Conservation (phyloP, 441 rosid genomes). For the Adansonia gregorii region DNA sequence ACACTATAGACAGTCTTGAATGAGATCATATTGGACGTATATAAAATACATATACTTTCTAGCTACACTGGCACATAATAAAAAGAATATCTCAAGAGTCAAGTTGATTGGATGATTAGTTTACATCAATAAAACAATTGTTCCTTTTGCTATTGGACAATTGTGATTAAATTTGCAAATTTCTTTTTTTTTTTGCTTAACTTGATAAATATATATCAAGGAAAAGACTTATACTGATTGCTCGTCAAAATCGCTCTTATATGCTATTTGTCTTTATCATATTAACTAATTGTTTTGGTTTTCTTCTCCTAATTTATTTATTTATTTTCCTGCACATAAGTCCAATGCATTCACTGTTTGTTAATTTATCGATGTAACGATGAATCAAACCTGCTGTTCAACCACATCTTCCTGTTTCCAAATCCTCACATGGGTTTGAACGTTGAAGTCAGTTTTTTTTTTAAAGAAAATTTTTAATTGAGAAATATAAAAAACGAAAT, state of each 20-base stretch:
- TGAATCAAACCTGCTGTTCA: background rate
- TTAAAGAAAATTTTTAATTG: no score
- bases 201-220: background rate
- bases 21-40: no score
- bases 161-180: background rate
- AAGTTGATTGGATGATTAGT: slow-evolving; percentile 13
- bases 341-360: background rate
- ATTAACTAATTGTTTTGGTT: background rate
- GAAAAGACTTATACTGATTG: slow-evolving; percentile 9
- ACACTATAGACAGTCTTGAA: background rate
- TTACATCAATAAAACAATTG: background rate
- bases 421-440: background rate
- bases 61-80: no score
- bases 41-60: no score
- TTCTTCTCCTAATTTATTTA: no score
- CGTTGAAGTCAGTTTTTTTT: no score
- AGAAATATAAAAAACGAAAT: no score
- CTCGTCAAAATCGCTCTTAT: background rate
- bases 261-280: slow-evolving; percentile 14
- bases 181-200: background rate
- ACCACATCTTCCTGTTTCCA: background rate
- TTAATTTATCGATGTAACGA: background rate
- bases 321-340: no score
- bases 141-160: background rate
- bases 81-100: no score